Evolutionary conservation across 306 rosid genomes (phyloP).

Genomic region (Lotus japonicus): DNA sequence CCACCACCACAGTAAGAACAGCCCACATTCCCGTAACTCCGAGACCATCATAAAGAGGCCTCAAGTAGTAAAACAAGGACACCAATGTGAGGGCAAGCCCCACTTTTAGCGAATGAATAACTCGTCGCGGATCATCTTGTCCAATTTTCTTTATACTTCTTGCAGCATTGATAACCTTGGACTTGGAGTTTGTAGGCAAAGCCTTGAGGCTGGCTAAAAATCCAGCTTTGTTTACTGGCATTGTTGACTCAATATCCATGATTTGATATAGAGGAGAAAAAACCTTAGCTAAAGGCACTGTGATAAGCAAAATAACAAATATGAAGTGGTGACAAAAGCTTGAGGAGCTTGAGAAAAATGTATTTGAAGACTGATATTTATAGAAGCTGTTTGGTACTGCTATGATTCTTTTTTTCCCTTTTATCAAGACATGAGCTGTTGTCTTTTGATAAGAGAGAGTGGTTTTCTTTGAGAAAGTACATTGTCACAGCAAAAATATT

Average conservation of each 20-base stretch:
- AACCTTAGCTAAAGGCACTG: not conserved
- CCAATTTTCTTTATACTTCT: conserved; percentile 52
- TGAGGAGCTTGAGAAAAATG: conserved; percentile 33
- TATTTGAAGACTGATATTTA: conserved; percentile 27
- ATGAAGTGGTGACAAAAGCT: not conserved
- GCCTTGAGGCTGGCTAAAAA: conserved; percentile 24
- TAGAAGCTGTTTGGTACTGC: conserved; percentile 26
- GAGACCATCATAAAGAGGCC: conserved; percentile 70
- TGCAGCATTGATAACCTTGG: conserved; percentile 29
- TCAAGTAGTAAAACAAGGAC: conserved; percentile 64
- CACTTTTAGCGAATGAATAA: conserved; percentile 83
- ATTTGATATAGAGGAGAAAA: not conserved
- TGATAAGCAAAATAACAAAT: not conserved
- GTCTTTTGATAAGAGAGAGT: conserved; percentile 33
- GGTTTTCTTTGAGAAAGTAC: conserved; percentile 10
- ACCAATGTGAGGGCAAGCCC: conserved; percentile 86
- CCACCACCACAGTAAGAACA: conserved; percentile 77
- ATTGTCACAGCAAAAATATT: conserved; percentile 22
- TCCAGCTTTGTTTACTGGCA: conserved; percentile 20
- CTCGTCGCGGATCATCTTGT: conserved; percentile 81
- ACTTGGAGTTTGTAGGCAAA: conserved; percentile 31
- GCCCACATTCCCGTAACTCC: conserved; percentile 95
- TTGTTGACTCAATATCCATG: conserved; percentile 50
- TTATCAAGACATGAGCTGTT: conserved; percentile 31
- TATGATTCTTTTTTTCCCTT: not conserved